A percentile compares a stretch with the other conserved stretches of the same genome.
Conservation (phyloP, 1,139 yeast species). For the Pichia sp. region DNA sequence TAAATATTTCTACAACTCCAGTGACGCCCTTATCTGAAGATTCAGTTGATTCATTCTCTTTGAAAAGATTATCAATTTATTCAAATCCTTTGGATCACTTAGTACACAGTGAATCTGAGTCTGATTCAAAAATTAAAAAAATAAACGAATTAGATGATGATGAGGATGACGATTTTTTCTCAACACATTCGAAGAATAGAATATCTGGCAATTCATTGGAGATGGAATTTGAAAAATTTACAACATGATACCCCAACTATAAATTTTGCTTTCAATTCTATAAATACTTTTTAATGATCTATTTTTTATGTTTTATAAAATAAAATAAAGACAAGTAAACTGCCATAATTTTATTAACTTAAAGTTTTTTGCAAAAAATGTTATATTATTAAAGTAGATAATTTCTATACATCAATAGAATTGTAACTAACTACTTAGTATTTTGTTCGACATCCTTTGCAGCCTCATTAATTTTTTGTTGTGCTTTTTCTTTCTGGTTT, state of each 20-base stretch:
- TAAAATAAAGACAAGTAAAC: too few species aligned
- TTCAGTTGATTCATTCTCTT: background rate
- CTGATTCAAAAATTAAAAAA: background rate
- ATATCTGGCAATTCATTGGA: background rate
- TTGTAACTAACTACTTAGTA: too few species aligned
- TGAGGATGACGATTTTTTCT: conserved; percentile 1
- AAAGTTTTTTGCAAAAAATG: too few species aligned
- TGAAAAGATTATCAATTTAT: background rate
- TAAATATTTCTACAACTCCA: background rate
- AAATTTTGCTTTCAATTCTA: background rate
- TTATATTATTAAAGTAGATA: background rate
- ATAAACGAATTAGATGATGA: background rate
- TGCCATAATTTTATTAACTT: too few species aligned
- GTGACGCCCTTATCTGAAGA: background rate
- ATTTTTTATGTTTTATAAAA: too few species aligned
- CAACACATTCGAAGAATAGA: background rate
- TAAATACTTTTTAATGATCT: too few species aligned
- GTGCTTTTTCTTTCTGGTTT: conserved; percentile 3
- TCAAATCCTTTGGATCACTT: background rate
- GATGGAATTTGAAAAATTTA: conserved; percentile 12
- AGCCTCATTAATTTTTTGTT: conserved; percentile 4
- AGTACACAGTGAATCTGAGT: background rate
- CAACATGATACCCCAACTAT: background rate
- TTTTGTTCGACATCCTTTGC: background rate
- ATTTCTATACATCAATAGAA: too few species aligned